phyloP scores from a whole-genome alignment of 78 protist species.

The Isochrysis galbana region DNA sequence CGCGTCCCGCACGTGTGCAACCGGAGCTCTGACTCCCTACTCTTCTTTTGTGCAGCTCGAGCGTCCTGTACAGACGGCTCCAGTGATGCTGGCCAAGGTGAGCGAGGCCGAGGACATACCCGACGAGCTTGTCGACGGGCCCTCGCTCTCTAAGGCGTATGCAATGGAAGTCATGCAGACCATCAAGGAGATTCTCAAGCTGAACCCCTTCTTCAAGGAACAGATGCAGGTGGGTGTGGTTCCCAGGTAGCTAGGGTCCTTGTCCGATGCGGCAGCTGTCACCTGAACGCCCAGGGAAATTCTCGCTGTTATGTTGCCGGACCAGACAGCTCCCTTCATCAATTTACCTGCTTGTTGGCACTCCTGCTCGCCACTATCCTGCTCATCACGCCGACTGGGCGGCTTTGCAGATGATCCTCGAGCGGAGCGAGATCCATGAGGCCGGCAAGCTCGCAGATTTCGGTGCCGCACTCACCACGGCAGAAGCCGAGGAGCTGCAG shows the following conservation, averaged over 20 bases:
- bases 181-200: slow-evolving; percentile 40
- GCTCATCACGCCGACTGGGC: neutral
- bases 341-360: too few species aligned
- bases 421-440: neutral
- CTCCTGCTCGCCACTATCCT: neutral
- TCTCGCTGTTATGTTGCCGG: too few species aligned
- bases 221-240: too few species aligned
- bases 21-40: too few species aligned
- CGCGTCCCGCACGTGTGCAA: too few species aligned
- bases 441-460: slow-evolving; percentile 39
- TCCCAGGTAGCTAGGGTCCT: too few species aligned
- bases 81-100: neutral
- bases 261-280: too few species aligned
- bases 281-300: too few species aligned
- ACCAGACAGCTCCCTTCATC: too few species aligned
- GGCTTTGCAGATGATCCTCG: neutral
- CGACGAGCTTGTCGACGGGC: neutral
- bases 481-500: slow-evolving; percentile 52
- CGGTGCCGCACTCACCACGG: slow-evolving; percentile 41
- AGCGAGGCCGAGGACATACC: neutral
- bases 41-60: neutral
- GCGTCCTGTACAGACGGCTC: neutral
- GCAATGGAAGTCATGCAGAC: slow-evolving; percentile 48
- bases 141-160: slow-evolving; percentile 36
- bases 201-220: slow-evolving; percentile 57